A percentile compares a stretch with the other conserved stretches of the same genome.
Evolutionary conservation across 352 stramenopile genomes (phyloP).

Genomic region (Nannochloropsis limnetica): DNA sequence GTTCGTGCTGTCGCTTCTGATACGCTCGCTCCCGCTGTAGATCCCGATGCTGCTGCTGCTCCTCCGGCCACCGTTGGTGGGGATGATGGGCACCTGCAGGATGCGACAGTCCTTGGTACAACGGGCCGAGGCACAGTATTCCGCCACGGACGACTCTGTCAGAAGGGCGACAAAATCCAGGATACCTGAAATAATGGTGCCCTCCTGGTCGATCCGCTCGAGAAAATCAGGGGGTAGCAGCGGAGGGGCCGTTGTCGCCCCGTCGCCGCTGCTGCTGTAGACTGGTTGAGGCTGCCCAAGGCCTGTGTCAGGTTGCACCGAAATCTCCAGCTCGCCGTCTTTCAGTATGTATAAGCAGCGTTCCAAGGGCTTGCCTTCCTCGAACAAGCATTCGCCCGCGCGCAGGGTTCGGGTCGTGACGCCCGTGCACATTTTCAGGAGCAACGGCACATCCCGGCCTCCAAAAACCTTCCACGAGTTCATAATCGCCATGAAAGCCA

Average conservation of each 20-base stretch:
- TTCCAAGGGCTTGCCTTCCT: constrained; percentile 32
- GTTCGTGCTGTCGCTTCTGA: not conserved
- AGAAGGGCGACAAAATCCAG: not conserved
- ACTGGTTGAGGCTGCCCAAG: not conserved
- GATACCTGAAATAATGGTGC: constrained; percentile 21
- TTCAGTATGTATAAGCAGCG: constrained; percentile 11
- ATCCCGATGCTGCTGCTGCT: not conserved
- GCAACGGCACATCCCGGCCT: constrained; percentile 7
- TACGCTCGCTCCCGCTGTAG: not conserved
- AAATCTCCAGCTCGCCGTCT: constrained; percentile 16
- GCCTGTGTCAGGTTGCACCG: not conserved
- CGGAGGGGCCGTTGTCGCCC: not conserved
- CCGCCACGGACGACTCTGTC: constrained; percentile 8
- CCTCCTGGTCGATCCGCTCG: constrained; percentile 32
- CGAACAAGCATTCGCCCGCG: not conserved
- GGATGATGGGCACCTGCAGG: constrained; percentile 22
- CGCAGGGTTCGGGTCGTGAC: not conserved
- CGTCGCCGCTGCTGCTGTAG: not conserved
- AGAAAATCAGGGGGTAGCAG: not conserved
- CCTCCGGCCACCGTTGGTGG: not conserved
- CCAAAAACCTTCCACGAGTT: constrained; percentile 33
- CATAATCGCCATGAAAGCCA: constrained; percentile 31
- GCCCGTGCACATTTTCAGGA: constrained; percentile 32
- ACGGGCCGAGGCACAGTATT: not conserved
- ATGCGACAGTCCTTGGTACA: constrained; percentile 30